Base-by-base conservation (phyloP, 441 rosid species). In the Gossypium schwendimanii region DNA sequence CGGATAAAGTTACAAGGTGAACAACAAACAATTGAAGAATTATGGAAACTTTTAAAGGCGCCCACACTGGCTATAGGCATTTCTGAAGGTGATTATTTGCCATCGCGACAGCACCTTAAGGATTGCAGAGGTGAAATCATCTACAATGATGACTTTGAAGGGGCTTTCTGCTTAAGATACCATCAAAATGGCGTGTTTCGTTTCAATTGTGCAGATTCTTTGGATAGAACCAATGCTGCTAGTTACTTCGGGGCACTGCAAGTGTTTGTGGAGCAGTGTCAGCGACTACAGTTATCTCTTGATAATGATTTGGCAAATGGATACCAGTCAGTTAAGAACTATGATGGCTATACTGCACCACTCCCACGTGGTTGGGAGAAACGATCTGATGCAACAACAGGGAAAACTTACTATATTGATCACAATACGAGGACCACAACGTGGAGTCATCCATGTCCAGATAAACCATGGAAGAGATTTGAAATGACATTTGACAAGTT, bases 331-430 rank as follows among this genome's bases (percentile, higher is more conserved):
- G 77, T 73, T 77, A 87, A 82, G 73, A 87, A 80, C 44, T 63
- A 81, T 73, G 87, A 86, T 28, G 97, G 90, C 49, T 91, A 90
- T 84, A 82, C 77, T 70, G 96, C 98, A 79, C 96, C 97, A 24
- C 84, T 95, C 84, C 99, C 99, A 71, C 96, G 90, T 0, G 98
- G 99, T 64, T 95, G 99, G 98, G 99, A 90, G 84, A 91, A 90
- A 82, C 86, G 92, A 81, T 83, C 91, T 74, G 98, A 95, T 89
- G 88, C 95, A 61, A 93, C 85, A 63, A 93, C 97, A 28, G 97
- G 98, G 73, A 93, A 95, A 78, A 74, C 89, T 20, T 95, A 91
- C 80, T 93, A 70, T 76, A 88, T 93, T 71, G 99, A 95, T 83
- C 98, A 93, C 84, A 95, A 89, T 84, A 95, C 99, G 36, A 90